Conservation (phyloP, 83 land plant genomes). For the Picea mariana region DNA sequence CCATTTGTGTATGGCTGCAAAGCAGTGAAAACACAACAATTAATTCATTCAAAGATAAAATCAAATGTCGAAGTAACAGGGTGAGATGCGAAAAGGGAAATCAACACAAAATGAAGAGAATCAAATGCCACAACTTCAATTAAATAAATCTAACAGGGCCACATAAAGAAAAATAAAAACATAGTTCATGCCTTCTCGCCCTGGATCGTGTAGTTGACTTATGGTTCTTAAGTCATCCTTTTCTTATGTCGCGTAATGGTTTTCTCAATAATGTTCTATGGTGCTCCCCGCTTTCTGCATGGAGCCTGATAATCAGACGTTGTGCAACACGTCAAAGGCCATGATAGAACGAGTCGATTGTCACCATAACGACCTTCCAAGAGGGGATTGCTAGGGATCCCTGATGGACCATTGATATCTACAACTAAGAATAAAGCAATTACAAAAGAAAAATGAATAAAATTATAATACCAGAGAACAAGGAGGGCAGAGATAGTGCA, state of each 20-base stretch:
- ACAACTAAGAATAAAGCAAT: too few species aligned
- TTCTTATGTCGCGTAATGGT: too few species aligned
- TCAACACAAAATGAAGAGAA: too few species aligned
- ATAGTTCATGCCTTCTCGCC: neutral
- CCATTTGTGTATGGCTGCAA: slow-evolving; percentile 56
- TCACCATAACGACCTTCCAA: slow-evolving; percentile 23
- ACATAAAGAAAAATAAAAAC: neutral
- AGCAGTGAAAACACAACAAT: neutral
- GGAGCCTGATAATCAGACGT: slow-evolving; percentile 25
- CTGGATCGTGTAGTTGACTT: too few species aligned
- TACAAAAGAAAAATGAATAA: too few species aligned
- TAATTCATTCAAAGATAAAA: neutral
- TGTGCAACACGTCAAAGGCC: slow-evolving; percentile 12
- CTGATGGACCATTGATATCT: neutral
- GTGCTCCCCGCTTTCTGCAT: too few species aligned
- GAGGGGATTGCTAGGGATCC: neutral
- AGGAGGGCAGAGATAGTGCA: too few species aligned
- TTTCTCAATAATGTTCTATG: slow-evolving; percentile 1
- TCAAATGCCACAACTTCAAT: too few species aligned
- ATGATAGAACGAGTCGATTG: slow-evolving; percentile 11
- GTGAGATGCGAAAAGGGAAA: too few species aligned
- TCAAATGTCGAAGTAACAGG: neutral
- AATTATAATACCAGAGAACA: too few species aligned
- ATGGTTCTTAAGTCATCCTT: too few species aligned
- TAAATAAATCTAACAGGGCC: slow-evolving; percentile 13